phyloP scores from a whole-genome alignment of 1,284 basidiomycete species.

The Anthracocystis setariae region DNA sequence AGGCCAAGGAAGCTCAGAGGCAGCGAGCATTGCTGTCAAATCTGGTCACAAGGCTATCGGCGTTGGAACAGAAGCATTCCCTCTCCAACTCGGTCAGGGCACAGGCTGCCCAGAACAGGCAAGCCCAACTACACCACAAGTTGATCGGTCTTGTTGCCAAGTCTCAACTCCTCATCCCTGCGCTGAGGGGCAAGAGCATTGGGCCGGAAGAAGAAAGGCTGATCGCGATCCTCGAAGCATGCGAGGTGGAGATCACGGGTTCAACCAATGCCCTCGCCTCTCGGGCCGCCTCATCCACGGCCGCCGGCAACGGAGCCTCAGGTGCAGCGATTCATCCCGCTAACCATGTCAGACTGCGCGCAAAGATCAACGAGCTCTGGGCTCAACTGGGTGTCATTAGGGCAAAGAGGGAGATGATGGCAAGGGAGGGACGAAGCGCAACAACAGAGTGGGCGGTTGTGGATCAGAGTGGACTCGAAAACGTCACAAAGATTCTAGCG shows the following conservation, averaged over 20 bases:
- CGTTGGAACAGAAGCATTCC: conserved; percentile 57
- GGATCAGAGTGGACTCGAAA: conserved; percentile 58
- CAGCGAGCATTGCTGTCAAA: conserved; percentile 46
- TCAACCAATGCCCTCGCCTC: conserved; percentile 7
- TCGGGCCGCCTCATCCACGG: not conserved
- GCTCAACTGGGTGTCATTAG: conserved; percentile 61
- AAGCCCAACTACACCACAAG: conserved; percentile 61
- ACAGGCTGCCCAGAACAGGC: conserved; percentile 48
- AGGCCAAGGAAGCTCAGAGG: conserved; percentile 51
- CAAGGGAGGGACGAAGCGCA: conserved; percentile 40
- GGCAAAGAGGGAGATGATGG: conserved; percentile 55
- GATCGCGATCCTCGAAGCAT: conserved; percentile 53
- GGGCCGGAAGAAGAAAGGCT: conserved; percentile 56
- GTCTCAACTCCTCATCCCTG: conserved; percentile 54
- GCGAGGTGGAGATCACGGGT: conserved; percentile 61
- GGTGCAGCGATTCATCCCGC: not conserved
- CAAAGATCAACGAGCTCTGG: conserved; percentile 66
- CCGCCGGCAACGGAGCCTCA: not conserved
- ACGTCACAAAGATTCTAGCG: conserved; percentile 56
- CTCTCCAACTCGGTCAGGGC: conserved; percentile 56
- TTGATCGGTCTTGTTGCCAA: conserved; percentile 50
- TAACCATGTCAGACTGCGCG: conserved; percentile 46
- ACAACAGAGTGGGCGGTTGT: conserved; percentile 65
- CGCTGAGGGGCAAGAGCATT: conserved; percentile 56
- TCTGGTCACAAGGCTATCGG: conserved; percentile 38